Evolutionary conservation across 2,329 filamentous ascomycete species (phyloP).

Genomic region (Acarospora socialis): DNA sequence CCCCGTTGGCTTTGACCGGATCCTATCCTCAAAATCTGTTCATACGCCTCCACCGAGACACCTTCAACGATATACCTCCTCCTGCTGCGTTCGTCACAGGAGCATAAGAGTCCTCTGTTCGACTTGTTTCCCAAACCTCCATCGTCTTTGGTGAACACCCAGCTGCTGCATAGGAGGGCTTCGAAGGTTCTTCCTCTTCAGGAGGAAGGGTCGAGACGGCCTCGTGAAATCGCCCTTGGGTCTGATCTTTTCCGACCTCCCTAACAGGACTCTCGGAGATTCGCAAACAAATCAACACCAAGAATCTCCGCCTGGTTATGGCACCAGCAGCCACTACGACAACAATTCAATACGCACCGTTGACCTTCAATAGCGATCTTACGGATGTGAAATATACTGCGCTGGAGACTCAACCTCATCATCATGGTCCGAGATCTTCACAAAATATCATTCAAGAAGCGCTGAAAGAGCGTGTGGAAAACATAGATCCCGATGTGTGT

Average conservation of each 20-base stretch:
- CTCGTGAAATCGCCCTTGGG: constrained; percentile 82
- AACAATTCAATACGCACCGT: constrained; percentile 12
- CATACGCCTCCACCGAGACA: constrained; percentile 31
- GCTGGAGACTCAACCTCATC: no score
- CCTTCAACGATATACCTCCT: constrained; percentile 36
- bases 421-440: constrained; percentile 26
- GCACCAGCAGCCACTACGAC: constrained; percentile 52
- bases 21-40: constrained; percentile 34
- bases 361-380: constrained; percentile 2
- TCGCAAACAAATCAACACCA: constrained; percentile 17
- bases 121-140: constrained; percentile 19
- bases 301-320: constrained; percentile 43
- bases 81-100: constrained; percentile 24
- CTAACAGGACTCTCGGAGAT: constrained; percentile 46
- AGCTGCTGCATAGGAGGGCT: constrained; percentile 99
- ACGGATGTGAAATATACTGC: constrained; percentile 2
- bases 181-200: constrained; percentile 97
- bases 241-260: constrained; percentile 91
- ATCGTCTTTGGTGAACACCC: constrained; percentile 48
- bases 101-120: constrained; percentile 30
- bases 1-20: constrained; percentile 26
- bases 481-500: constrained; percentile 75
- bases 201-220: constrained; percentile 99
- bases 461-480: constrained; percentile 69
- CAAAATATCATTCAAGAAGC: constrained; percentile 78